Conservation (phyloP, 495 filamentous ascomycete species). For the Aspergillus baeticus region DNA sequence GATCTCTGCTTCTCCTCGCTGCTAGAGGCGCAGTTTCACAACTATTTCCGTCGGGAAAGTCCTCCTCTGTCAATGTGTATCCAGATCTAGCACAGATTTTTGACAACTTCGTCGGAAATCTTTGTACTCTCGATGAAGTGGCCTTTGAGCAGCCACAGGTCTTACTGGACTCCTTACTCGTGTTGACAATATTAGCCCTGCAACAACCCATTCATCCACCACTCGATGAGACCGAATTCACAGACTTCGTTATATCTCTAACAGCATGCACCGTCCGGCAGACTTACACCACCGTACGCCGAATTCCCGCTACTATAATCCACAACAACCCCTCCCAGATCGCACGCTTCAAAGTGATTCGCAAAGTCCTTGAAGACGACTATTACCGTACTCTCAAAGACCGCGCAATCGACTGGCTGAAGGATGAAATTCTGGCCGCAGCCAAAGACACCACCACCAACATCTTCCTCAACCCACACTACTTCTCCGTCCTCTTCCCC, state of each 20-base stretch:
- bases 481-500: constrained; percentile 54
- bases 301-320: constrained; percentile 68
- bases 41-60: constrained; percentile 33
- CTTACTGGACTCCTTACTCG: constrained; percentile 40
- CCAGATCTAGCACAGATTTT: constrained; percentile 62
- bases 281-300: constrained; percentile 69
- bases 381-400: constrained; percentile 71
- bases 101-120: constrained; percentile 55
- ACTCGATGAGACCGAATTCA: constrained; percentile 32
- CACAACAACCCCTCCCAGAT: constrained; percentile 72
- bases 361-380: constrained; percentile 77
- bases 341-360: constrained; percentile 71
- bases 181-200: constrained; percentile 32
- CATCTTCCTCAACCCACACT: constrained; percentile 34
- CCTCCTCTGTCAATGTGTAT: constrained; percentile 53
- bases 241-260: constrained; percentile 54
- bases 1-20: constrained; percentile 60
- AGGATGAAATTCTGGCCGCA: constrained; percentile 71
- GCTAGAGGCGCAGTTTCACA: constrained; percentile 45
- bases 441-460: constrained; percentile 20
- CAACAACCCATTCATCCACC: constrained; percentile 23
- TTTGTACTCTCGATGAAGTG: constrained; percentile 39
- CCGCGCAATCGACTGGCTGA: constrained; percentile 81
- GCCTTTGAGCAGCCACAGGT: constrained; percentile 42
- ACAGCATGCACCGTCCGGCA: constrained; percentile 66